Percentiles rank a stretch among this genome's conserved stretches.
Evolutionary conservation across 768 basidiomycete species (phyloP).

Genomic region (Paxillus involutus): DNA sequence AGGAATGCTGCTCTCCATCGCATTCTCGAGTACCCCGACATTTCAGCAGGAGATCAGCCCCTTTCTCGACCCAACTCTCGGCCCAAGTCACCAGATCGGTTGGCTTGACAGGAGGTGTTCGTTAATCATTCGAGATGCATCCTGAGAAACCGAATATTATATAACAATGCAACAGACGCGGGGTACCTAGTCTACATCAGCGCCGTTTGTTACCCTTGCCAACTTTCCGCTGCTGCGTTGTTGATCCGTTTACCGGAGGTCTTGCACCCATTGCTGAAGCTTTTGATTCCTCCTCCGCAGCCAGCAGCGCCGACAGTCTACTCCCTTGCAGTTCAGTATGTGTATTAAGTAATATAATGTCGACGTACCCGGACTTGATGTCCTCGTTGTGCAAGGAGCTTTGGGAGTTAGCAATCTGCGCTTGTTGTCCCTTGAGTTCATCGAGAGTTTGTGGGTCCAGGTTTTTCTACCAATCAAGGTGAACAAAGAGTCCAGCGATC

Average conservation of each 20-base stretch:
- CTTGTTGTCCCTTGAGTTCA: constrained; percentile 63
- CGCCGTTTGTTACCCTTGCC: constrained; percentile 37
- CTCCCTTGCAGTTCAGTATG: constrained; percentile 3
- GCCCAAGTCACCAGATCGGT: constrained; percentile 8
- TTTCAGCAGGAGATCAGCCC: neutral
- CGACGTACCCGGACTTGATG: constrained; percentile 53
- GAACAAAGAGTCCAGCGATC: constrained; percentile 2
- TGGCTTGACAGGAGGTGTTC: neutral
- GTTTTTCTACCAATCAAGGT: constrained; percentile 53
- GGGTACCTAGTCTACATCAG: constrained; percentile 10
- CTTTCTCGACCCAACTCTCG: constrained; percentile 7
- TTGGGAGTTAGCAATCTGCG: constrained; percentile 53
- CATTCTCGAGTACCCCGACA: constrained; percentile 53
- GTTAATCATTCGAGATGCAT: neutral
- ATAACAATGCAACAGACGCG: constrained; percentile 1
- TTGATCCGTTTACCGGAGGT: constrained; percentile 18
- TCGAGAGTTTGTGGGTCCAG: constrained; percentile 70
- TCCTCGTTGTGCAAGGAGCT: constrained; percentile 59
- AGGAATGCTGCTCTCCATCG: constrained; percentile 58
- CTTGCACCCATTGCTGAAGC: constrained; percentile 20
- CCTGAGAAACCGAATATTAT: constrained; percentile 1
- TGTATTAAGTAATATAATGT: neutral
- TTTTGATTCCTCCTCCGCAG: constrained; percentile 39
- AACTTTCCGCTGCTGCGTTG: constrained; percentile 33
- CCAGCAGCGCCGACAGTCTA: constrained; percentile 46